Evolutionary conservation across 352 stramenopile species (phyloP).

Genomic region (Phytophthora hybrid): DNA sequence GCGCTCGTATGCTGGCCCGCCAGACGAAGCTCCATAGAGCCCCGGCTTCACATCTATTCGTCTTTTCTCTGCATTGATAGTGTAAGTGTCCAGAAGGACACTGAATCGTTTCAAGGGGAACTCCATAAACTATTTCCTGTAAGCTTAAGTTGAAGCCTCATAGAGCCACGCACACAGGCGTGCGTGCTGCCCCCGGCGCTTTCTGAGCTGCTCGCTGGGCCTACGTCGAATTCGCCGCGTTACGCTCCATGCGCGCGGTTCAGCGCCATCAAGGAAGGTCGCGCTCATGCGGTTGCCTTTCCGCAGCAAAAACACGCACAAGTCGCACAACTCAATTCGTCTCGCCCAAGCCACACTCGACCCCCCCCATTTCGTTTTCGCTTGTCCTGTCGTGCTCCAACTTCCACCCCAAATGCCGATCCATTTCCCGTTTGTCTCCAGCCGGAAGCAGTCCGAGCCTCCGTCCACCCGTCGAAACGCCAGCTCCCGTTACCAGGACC

Average conservation of each 20-base stretch:
- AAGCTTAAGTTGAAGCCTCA: slow-evolving; percentile 1
- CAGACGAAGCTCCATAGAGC: not conserved
- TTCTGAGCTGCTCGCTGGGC: slow-evolving; percentile 22
- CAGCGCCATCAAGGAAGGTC: not conserved
- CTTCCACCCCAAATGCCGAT: slow-evolving; percentile 28
- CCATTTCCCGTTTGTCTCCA: slow-evolving; percentile 37
- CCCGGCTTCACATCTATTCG: not conserved
- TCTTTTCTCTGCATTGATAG: slow-evolving; percentile 4
- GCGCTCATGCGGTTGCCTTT: not conserved
- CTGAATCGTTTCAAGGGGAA: slow-evolving; percentile 2
- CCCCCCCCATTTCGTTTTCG: not conserved
- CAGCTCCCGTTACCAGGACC: not conserved
- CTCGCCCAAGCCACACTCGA: slow-evolving; percentile 6
- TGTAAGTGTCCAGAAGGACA: slow-evolving; percentile 24
- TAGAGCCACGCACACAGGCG: slow-evolving; percentile 1
- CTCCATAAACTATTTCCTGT: slow-evolving; percentile 21
- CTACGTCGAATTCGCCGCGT: not conserved
- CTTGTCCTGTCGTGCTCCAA: slow-evolving; percentile 4
- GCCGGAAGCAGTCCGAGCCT: slow-evolving; percentile 12
- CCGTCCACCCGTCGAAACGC: not conserved
- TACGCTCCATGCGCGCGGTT: not conserved
- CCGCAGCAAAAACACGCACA: slow-evolving; percentile 28
- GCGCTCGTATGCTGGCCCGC: not conserved
- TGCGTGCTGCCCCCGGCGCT: slow-evolving; percentile 21
- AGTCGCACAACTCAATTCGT: slow-evolving; percentile 24